Evolutionary conservation across 2,329 filamentous ascomycete genomes (phyloP), one percentile per base, ranked within the genome.

Genomic region (Ophiosphaerella korrae): DNA sequence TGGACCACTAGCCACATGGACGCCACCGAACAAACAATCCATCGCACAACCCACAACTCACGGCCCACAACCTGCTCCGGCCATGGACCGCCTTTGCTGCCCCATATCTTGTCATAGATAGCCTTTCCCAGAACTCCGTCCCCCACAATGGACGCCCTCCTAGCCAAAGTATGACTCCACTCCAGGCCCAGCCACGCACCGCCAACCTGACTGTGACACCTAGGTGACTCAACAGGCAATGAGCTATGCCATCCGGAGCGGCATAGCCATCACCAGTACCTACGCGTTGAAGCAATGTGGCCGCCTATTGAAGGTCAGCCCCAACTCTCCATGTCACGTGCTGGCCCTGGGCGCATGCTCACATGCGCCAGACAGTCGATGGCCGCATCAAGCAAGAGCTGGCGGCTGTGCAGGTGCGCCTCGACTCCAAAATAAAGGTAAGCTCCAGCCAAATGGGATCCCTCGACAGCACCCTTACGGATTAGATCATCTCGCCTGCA

Each of bases 221-320:
- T 29, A 86, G 84, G 76, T 86, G 60, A 88, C 86, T 51, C 82
- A 87, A 62, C 90, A 95, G 77, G 90, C 90, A 42, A 88, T 95
- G 82, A 96, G 91, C 77, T 95, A 94, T 83, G 92, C 92, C 70
- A 92, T 97, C 65, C 82, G 89, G 74, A 78, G 91, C 14, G 92
- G 92, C 42, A 87, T 97, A 60, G 86, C 89, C 42, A 83, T 96
- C 59, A 96, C 92, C 2, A 91, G 90, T 45, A 85, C 82, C 34
- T 96, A 92, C 76, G 90, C 92, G n/a, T 81, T 96, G 56, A 84
- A 84, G 50, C 91, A 96, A 74, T 92, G 89, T 50, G 85, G 88
- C 1, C 84, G 88, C 36, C 77, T 97, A 11, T 78, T 96, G 51
- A 90, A 88, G 74, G 82, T 46, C 9, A 42, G 40, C 18, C 9